phyloP scores from a whole-genome alignment of 169 alveolate genomes.

The Plasmodium reichenowi region DNA sequence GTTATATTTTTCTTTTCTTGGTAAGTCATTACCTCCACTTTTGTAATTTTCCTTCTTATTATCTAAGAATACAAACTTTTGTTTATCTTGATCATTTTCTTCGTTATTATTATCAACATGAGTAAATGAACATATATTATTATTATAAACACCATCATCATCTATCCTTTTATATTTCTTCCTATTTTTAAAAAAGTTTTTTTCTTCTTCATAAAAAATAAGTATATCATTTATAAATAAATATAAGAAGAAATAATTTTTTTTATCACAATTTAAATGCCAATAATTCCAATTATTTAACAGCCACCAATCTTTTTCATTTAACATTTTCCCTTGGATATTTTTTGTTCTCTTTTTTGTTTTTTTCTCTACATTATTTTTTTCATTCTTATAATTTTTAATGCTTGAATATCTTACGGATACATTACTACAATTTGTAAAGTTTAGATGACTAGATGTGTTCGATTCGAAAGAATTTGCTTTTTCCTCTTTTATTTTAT shows the following conservation, averaged over 20 bases:
- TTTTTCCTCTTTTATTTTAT: too few relatives aligned
- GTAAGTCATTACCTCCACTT: too few relatives aligned
- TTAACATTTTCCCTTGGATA: slow-evolving; percentile 19
- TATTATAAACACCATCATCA: too few relatives aligned
- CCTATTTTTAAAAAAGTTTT: not conserved
- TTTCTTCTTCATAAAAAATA: slow-evolving; percentile 32
- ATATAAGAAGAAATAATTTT: slow-evolving; percentile 23
- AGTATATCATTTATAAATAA: slow-evolving; percentile 42
- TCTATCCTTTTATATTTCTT: too few relatives aligned
- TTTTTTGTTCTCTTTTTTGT: slow-evolving; percentile 1
- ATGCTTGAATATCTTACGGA: not conserved
- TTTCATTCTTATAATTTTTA: not conserved
- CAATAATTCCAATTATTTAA: slow-evolving; percentile 48
- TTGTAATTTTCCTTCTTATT: too few relatives aligned
- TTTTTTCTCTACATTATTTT: not conserved
- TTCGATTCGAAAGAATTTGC: not conserved
- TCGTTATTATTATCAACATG: too few relatives aligned
- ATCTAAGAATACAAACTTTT: too few relatives aligned
- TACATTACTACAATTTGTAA: not conserved
- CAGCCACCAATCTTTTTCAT: slow-evolving; percentile 65
- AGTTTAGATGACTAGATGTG: not conserved
- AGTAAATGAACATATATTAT: too few relatives aligned
- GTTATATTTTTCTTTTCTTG: too few relatives aligned
- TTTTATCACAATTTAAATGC: slow-evolving; percentile 19
- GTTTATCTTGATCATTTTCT: too few relatives aligned